Percentiles rank a stretch among this genome's conserved stretches.
Evolutionary conservation across 805 yeast species (phyloP).

Genomic region (Saitoella complicata): DNA sequence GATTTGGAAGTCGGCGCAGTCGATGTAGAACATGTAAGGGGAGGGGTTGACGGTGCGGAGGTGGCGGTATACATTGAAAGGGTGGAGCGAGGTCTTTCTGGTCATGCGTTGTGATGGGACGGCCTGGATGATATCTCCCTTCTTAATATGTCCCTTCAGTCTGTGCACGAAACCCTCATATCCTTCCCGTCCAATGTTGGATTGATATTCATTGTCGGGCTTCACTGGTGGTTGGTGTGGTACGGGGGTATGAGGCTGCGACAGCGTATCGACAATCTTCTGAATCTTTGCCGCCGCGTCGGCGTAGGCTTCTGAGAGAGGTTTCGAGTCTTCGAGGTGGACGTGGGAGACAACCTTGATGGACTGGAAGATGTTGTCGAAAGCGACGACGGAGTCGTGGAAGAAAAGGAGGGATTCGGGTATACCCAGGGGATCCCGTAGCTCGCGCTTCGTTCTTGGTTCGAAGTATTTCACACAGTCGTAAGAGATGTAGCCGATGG

Average conservation of each 20-base stretch:
- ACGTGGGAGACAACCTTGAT: conserved; percentile 69
- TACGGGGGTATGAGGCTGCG: conserved; percentile 25
- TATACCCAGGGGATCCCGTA: conserved; percentile 63
- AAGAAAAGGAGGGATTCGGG: conserved; percentile 92
- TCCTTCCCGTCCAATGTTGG: conserved; percentile 88
- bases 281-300: conserved; percentile 42
- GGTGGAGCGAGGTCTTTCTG: conserved; percentile 87
- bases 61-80: conserved; percentile 90
- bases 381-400: conserved; percentile 77
- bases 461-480: conserved; percentile 96
- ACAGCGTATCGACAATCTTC: conserved; percentile 30
- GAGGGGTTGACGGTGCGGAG: conserved; percentile 93
- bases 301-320: conserved; percentile 37
- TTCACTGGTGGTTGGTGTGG: conserved; percentile 67
- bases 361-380: conserved; percentile 86
- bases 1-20: conserved; percentile 77
- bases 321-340: conserved; percentile 17
- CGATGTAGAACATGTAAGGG: conserved; percentile 90
- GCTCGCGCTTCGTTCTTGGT: conserved; percentile 62
- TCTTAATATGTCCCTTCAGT: conserved; percentile 64
- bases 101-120: conserved; percentile 97
- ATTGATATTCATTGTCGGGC: conserved; percentile 51
- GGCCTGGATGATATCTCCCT: conserved; percentile 93
- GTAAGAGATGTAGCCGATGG: conserved; percentile 86
- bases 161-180: conserved; percentile 66